A percentile compares a stretch with the other conserved stretches of the same genome.
These are phyloP conservation scores for Xerocomus spinulosus DNA, from an alignment of 768 basidiomycete species.

Conservation along the genomic window DNA sequence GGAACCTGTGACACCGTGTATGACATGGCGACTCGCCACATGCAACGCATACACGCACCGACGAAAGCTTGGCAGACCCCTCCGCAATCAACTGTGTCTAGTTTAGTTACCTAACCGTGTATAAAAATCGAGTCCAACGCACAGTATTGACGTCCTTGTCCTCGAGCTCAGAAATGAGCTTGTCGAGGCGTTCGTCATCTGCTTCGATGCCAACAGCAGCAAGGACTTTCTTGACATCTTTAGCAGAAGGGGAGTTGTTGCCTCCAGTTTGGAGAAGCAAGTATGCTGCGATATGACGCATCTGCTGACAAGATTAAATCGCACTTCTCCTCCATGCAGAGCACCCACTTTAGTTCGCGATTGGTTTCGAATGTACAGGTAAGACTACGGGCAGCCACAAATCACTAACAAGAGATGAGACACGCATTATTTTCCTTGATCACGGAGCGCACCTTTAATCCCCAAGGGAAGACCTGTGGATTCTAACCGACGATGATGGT, in stretches of 20 bases:
- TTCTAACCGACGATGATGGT: conserved; percentile 69
- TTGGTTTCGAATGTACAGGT: conserved; percentile 28
- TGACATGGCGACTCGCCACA: conserved; percentile 2
- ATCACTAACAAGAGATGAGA: conserved; percentile 53
- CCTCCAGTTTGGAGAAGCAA: conserved; percentile 95
- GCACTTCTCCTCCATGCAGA: neutral
- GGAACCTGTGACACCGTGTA: conserved; percentile 58
- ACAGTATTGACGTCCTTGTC: conserved; percentile 87
- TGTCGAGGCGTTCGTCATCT: conserved; percentile 75
- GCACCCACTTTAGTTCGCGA: conserved; percentile 42
- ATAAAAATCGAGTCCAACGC: conserved; percentile 21
- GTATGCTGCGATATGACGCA: conserved; percentile 94
- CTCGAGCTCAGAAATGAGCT: conserved; percentile 82
- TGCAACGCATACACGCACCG: conserved; percentile 49
- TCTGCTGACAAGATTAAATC: conserved; percentile 38
- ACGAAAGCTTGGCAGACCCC: conserved; percentile 90
- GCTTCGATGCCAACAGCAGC: conserved; percentile 81
- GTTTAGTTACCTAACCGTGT: neutral
- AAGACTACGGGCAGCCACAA: conserved; percentile 78
- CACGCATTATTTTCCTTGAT: neutral
- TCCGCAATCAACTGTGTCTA: conserved; percentile 75
- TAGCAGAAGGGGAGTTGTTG: conserved; percentile 79
- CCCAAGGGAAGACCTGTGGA: conserved; percentile 88
- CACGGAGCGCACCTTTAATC: conserved; percentile 63
- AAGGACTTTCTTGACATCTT: conserved; percentile 86